Evolutionary conservation across 208 protist species (phyloP).

Genomic region (Leishmania arabica): DNA sequence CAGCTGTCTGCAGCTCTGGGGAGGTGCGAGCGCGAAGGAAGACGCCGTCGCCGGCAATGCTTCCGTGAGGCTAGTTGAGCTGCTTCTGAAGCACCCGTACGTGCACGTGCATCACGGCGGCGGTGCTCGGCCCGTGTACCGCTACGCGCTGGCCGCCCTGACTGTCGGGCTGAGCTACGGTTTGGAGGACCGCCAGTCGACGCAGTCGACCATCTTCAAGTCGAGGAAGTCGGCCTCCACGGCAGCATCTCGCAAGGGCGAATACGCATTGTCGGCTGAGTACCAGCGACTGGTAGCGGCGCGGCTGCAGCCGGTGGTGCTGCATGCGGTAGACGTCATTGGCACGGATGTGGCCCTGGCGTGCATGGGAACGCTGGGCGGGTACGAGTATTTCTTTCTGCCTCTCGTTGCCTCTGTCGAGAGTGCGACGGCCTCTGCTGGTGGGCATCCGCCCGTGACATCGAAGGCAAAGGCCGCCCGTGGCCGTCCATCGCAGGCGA

Average conservation of each 20-base stretch:
- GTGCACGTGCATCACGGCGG: conserved; percentile 43
- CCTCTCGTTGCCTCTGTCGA: conserved; percentile 40
- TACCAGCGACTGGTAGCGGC: conserved; percentile 39
- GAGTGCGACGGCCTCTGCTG: background rate
- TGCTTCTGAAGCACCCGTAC: conserved; percentile 71
- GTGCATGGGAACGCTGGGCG: conserved; percentile 67
- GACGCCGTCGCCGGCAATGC: conserved; percentile 30
- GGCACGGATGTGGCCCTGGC: conserved; percentile 66
- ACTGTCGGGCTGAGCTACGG: conserved; percentile 51
- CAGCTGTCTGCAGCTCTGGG: conserved; percentile 34
- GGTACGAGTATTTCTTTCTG: conserved; percentile 76
- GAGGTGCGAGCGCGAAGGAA: background rate
- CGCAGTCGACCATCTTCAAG: conserved; percentile 50
- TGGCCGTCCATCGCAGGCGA: background rate
- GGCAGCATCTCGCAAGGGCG: conserved; percentile 11
- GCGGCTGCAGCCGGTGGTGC: conserved; percentile 36
- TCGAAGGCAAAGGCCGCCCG: background rate
- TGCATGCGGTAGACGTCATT: conserved; percentile 46
- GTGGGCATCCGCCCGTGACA: background rate
- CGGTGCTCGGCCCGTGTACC: conserved; percentile 58
- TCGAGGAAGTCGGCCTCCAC: conserved; percentile 15
- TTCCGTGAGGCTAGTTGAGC: conserved; percentile 44
- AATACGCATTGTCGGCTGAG: conserved; percentile 16
- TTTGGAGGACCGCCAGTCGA: conserved; percentile 14
- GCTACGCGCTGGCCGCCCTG: conserved; percentile 59